Evolutionary conservation across 176 grass and related monocot species (phyloP).

Genomic region (sorghum (Sorghum bicolor)): Sorghum_bicolor_NCBIv3 NC_012879.2:55544501-55545000

Average conservation of each 20-base stretch:
- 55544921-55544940: slow-evolving; percentile 54
- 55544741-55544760: slow-evolving; percentile 21
- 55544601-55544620: slow-evolving; percentile 48
- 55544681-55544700: slow-evolving; percentile 57
- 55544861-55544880: slow-evolving; percentile 39
- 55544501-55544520: not conserved
- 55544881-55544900: slow-evolving; percentile 69
- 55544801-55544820: too few species aligned
- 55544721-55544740: slow-evolving; percentile 89
- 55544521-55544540: slow-evolving; percentile 53
- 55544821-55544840: not conserved
- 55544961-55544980: not conserved
- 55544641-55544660: slow-evolving; percentile 60
- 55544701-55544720: slow-evolving; percentile 13
- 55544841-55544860: not conserved
- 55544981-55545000: not conserved
- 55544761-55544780: not conserved
- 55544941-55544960: not conserved
- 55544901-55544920: slow-evolving; percentile 79
- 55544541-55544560: not conserved
- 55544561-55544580: slow-evolving; percentile 41
- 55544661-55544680: slow-evolving; percentile 67
- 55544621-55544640: slow-evolving; percentile 56
- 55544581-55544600: slow-evolving; percentile 75
- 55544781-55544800: not conserved